Base-by-base conservation (phyloP, 805 yeast genomes). In the Debaryomyces castellii region DNA sequence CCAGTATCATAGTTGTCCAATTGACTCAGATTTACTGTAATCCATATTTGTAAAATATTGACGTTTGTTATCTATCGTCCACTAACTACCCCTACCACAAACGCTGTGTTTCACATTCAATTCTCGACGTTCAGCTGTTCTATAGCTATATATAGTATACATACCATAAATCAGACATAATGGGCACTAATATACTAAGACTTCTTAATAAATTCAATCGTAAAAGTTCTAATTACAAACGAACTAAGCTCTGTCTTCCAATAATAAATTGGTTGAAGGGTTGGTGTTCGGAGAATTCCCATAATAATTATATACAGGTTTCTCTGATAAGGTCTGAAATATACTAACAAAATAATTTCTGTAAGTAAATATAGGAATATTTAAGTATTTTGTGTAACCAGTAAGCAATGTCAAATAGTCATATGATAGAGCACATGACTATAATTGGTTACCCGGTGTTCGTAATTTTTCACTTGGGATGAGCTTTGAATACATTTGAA, bases 161-260 rank as follows among this genome's bases (percentile, higher is more conserved):
- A 59, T 80, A 83, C 88, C 88, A 83, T 74, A 83, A 84, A 69
- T 83, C 88, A 67, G 88, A 80, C 87, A 83, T 83, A 60, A 56
- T 66, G 43, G 59, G 48, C 45, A 36, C 42, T 25, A 33, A 22
- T 42, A 37, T 37, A 23, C 23, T 37, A 37, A 4, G 12, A 3
- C n/a, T n/a, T 22, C 20, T 37, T 10, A 21, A 37, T 37, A n/a
- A 23, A 37, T 37, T 35, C 38, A 21, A 35, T 35, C 5, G 38
- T 20, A 20, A 20, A 35, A 35, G 24, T 21, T 35, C 5, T 8
- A 23, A 23, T 22, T 37, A n/a, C n/a, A n/a, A 37, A 37, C 12
- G 7, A 17, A 22, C 27, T 37, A 23, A 20, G 9, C 34, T 18
- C 34, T 30, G 28, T 30, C 20, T 30, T 30, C 34, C 34, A 30